Evolutionary conservation across 2,329 filamentous ascomycete genomes (phyloP).

Genomic region (Alternaria dauci): DNA sequence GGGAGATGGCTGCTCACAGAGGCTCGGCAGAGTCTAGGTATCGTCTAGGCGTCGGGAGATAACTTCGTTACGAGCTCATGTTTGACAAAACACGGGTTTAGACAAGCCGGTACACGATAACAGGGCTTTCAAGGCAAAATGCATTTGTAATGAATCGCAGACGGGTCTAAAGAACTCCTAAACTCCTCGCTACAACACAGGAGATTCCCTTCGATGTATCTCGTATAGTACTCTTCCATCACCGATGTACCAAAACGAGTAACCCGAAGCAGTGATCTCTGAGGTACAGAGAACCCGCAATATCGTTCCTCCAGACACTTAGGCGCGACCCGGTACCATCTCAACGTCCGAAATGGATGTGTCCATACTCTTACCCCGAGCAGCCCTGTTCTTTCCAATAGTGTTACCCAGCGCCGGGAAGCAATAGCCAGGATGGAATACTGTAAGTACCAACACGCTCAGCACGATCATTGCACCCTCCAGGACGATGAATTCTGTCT

Average conservation of each 20-base stretch:
- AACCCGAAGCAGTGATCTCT: neutral
- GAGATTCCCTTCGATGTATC: neutral
- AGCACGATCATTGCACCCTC: constrained; percentile 64
- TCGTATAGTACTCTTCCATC: neutral
- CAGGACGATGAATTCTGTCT: constrained; percentile 59
- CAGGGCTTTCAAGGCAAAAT: neutral
- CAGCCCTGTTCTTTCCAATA: constrained; percentile 21
- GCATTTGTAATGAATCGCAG: neutral
- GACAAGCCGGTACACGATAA: neutral
- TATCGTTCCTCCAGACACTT: neutral
- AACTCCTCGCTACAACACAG: neutral
- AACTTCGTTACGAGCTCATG: neutral
- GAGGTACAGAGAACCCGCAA: neutral
- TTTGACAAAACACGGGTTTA: neutral
- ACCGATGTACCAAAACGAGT: neutral
- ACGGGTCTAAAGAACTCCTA: neutral
- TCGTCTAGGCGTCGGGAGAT: neutral
- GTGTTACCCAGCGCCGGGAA: constrained; percentile 45
- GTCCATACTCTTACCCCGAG: constrained; percentile 28
- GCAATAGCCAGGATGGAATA: constrained; percentile 57
- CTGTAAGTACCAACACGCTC: constrained; percentile 56
- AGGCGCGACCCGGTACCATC: constrained; percentile 17
- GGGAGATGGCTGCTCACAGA: neutral
- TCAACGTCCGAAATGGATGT: constrained; percentile 26
- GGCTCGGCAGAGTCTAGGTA: neutral